Base-by-base conservation (phyloP, 176 grass and related monocot species). In the Hordeum marinum region DNA sequence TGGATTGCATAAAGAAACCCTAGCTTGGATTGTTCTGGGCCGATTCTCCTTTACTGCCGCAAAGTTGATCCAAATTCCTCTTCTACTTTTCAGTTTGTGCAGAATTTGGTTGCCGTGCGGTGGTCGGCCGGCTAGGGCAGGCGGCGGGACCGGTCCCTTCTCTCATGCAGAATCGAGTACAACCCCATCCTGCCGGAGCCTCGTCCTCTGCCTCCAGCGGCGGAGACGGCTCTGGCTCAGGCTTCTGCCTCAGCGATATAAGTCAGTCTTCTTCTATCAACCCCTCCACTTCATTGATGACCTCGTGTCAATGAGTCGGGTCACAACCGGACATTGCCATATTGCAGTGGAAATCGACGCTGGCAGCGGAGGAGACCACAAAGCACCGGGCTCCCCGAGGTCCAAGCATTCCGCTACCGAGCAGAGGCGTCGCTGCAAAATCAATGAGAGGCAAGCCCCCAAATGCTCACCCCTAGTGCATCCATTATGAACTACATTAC, bases 331-430 rank as follows among this genome's bases (percentile, higher is more conserved):
- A 21, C 54, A 57, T 3, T 57, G 54, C 18, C 15, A 42, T 75
- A 15, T 39, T 78, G 34, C 34, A 78, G 75, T 78, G 75, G 75
- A 78, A 60, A 35, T 78, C 34, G 55, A 78, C 7, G 21, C 75
- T 39, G 55, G 21, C 75, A 78, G 34, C 23, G 75, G 55, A 61
- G 75, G 34, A 77, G 50, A 58, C 50, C 74, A 77, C 50, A 77
- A 12, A 59, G 55, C 34, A 4, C 75, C 34, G 2, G 75, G 55
- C 11, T 25, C 21, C 12, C 75, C 55, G 12, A 78, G 75, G 34
- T 78, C 75, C 75, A 78, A 78, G 75, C 75, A 78, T 36, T 40
- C 75, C 4, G 75, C 75, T 34, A 40, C 75, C n/a, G 76, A 78
- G 76, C 76, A 78, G 76, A 78, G 13, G 24, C 76, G 55, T 25